Percentiles rank a stretch among this genome's conserved stretches.
phyloP scores from a whole-genome alignment of 139 green algal species.

The Tetraselmis striata region DNA sequence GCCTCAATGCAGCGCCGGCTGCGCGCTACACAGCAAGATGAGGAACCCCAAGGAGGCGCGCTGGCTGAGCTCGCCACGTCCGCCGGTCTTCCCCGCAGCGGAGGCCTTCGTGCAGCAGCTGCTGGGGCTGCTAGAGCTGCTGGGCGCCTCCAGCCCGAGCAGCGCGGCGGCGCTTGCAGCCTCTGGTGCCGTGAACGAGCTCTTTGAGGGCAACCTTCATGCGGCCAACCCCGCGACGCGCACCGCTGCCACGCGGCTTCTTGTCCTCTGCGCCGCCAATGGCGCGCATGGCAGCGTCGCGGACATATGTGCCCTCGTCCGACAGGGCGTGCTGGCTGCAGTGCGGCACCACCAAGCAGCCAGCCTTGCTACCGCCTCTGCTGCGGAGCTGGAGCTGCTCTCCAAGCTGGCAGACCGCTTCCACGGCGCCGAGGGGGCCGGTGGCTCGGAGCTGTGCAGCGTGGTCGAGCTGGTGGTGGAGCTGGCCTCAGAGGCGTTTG shows the following conservation, averaged over 20 bases:
- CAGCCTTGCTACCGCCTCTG: constrained; percentile 20
- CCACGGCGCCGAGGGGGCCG: neutral
- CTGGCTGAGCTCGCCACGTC: neutral
- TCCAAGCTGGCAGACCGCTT: constrained; percentile 8
- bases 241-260: neutral
- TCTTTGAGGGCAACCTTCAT: constrained; percentile 34
- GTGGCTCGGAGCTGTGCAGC: constrained; percentile 11
- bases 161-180: constrained; percentile 4
- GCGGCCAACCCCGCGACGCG: constrained; percentile 10
- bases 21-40: neutral
- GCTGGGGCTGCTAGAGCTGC: constrained; percentile 21
- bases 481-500: constrained; percentile 15
- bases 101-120: constrained; percentile 16
- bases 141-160: neutral
- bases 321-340: constrained; percentile 10
- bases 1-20: neutral
- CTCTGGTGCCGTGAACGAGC: constrained; percentile 14
- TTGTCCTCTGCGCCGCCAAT: constrained; percentile 21
- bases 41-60: neutral
- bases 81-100: constrained; percentile 8
- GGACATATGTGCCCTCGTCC: constrained; percentile 6
- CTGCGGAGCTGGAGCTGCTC: constrained; percentile 24
- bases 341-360: constrained; percentile 17
- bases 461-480: constrained; percentile 12
- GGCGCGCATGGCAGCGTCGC: neutral